phyloP scores from a whole-genome alignment of 2,329 filamentous ascomycete species.

The Ascochyta clinopodiicola region DNA sequence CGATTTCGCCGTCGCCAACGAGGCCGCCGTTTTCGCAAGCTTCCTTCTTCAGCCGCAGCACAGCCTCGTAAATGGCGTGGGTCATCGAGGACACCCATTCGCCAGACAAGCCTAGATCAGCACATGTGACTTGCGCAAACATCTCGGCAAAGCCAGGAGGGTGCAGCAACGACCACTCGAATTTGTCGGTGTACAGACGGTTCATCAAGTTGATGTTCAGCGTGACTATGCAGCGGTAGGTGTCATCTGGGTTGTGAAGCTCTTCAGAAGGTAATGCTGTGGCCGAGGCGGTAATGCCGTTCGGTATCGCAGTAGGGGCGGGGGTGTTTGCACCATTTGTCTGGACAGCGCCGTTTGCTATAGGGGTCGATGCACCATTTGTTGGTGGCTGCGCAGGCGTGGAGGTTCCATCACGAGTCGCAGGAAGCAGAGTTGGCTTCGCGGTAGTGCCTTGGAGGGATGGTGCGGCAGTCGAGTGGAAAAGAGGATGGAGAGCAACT shows the following conservation, averaged over 20 bases:
- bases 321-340: constrained; percentile 54
- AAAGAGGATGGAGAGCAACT: constrained; percentile 90
- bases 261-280: constrained; percentile 70
- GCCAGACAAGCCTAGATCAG: constrained; percentile 84
- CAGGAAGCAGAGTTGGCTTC: constrained; percentile 45
- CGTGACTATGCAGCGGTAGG: constrained; percentile 89
- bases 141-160: constrained; percentile 89
- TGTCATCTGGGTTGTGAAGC: constrained; percentile 87
- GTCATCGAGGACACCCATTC: constrained; percentile 96
- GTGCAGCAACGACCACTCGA: constrained; percentile 95
- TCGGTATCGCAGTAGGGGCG: constrained; percentile 55
- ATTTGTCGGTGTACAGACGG: constrained; percentile 92
- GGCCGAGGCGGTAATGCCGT: constrained; percentile 73
- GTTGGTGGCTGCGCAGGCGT: constrained; percentile 54
- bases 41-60: constrained; percentile 91
- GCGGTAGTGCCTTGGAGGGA: constrained; percentile 39
- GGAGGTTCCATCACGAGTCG: constrained; percentile 60
- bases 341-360: constrained; percentile 55
- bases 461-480: constrained; percentile 64
- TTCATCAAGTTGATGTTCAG: constrained; percentile 92
- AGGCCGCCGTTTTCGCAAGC: constrained; percentile 90
- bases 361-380: constrained; percentile 63
- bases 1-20: constrained; percentile 76
- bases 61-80: constrained; percentile 96
- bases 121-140: constrained; percentile 91